Evolutionary conservation across 108 stramenopile genomes (phyloP).

Genomic region (Cylindrotheca closterium): DNA sequence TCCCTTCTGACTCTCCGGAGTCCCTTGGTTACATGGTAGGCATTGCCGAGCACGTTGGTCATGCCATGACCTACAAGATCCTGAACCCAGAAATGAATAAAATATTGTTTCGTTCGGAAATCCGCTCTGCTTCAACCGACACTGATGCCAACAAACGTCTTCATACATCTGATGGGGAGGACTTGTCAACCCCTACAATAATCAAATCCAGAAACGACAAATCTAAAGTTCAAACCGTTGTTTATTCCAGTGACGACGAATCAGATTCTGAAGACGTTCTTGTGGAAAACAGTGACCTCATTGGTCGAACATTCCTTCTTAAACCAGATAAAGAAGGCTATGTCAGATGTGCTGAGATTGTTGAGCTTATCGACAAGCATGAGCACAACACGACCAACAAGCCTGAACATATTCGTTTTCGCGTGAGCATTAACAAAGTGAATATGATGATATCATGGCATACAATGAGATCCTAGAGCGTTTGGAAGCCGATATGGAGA

Average conservation of each 20-base stretch:
- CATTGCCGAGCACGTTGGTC: too few relatives aligned
- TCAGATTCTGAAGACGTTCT: too few relatives aligned
- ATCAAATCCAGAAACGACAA: conserved; percentile 3
- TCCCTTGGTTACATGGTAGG: background rate
- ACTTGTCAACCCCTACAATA: background rate
- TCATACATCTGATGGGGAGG: background rate
- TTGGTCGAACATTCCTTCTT: conserved; percentile 6
- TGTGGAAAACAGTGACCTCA: conserved; percentile 4
- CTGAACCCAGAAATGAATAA: too few relatives aligned
- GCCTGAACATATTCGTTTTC: too few relatives aligned
- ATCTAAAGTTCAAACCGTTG: too few relatives aligned
- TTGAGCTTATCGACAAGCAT: too few relatives aligned
- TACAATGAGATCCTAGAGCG: background rate
- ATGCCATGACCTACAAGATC: too few relatives aligned
- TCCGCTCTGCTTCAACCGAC: conserved; percentile 8
- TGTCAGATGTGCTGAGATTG: too few relatives aligned
- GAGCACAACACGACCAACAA: too few relatives aligned
- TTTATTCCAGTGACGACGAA: too few relatives aligned
- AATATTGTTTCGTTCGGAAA: too few relatives aligned
- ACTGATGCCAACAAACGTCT: background rate
- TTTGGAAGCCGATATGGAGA: background rate
- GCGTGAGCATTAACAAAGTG: too few relatives aligned
- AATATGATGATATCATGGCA: conserved; percentile 4
- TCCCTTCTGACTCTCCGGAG: background rate
- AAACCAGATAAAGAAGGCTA: background rate